Base-by-base conservation (phyloP, 1,284 basidiomycete species). In the Lignosus rhinocerotis region DNA sequence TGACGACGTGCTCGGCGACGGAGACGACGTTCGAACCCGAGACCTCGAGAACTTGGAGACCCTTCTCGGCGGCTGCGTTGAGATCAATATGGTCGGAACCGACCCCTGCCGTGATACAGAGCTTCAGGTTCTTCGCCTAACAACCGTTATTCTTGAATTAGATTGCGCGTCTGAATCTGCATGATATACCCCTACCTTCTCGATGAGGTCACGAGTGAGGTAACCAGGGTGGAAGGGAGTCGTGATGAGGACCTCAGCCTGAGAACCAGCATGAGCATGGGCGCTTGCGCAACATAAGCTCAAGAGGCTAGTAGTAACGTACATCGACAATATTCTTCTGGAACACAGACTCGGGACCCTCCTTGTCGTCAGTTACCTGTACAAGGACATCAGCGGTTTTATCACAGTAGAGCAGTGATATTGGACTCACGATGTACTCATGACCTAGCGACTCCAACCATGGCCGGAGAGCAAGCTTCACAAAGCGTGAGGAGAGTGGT, bases 181-280 rank as follows among this genome's bases (percentile, higher is more conserved):
- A 16, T n/a, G 14, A 10, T 36, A 17, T 16, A 39, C 55, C 42
- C 51, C 25, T 25, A 67, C 70, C 67, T 71, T 73, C 49, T 69
- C 81, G 66, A 96, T 76, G 61, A 96, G 78, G 9, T 95, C 92
- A 41, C 78, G 81, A 6, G 93, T 95, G 60, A 96, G 84, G 76
- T 97, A 96, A 63, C 88, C 94, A 48, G 92, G 92, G 73, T 93
- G 90, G 87, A 94, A 98, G 10, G 95, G 94, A 0, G 94, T 97
- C 16, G 93, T 96, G 75, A 96, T 93, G 67, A 90, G 73, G 58
- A 92, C 80, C 72, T 91, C 88, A 44, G 86, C 84, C 85, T 75
- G 56, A 11, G 51, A 19, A 21, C 39, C 36, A 10, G 21, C 32
- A 45, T 51, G n/a, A 53, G 59, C 32, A 45, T 51, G n/a, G 51